Evolutionary conservation across 805 yeast genomes (phyloP).

Genomic region (Wickerhamiella kurtzmanii): DNA sequence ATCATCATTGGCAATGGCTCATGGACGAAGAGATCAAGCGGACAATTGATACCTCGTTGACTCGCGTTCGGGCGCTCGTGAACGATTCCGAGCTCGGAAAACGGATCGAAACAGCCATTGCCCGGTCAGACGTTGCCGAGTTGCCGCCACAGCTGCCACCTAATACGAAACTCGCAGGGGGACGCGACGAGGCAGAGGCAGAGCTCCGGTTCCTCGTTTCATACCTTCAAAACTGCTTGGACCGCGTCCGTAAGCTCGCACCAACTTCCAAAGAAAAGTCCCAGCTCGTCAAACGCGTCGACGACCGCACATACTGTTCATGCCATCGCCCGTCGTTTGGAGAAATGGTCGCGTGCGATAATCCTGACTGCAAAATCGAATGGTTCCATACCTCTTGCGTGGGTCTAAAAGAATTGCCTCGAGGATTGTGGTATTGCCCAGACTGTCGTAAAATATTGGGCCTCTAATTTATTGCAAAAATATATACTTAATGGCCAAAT

Average conservation of each 20-base stretch:
- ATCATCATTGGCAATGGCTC: neutral
- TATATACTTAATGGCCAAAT: conserved; percentile 8
- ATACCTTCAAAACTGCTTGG: neutral
- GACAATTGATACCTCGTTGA: neutral
- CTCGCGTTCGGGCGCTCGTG: neutral
- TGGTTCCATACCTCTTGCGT: conserved; percentile 93
- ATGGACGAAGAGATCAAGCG: conserved; percentile 1
- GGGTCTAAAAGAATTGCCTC: conserved; percentile 65
- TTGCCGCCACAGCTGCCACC: neutral
- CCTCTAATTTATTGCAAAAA: neutral
- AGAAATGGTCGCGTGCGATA: conserved; percentile 85
- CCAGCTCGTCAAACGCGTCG: neutral
- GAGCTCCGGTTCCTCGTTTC: neutral
- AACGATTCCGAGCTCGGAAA: neutral
- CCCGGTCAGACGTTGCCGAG: neutral
- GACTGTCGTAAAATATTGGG: conserved; percentile 45
- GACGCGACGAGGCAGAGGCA: neutral
- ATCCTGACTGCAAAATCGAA: conserved; percentile 60
- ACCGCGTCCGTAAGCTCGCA: neutral
- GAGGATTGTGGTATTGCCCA: conserved; percentile 67
- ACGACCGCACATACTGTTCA: conserved; percentile 30
- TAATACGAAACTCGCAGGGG: neutral
- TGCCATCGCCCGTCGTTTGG: conserved; percentile 44
- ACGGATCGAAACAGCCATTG: neutral
- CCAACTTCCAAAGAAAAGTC: neutral